Percentiles rank a stretch among this genome's conserved stretches.
phyloP scores from a whole-genome alignment of 108 stramenopile species.

The Fragilariopsis cylindrus region DNA sequence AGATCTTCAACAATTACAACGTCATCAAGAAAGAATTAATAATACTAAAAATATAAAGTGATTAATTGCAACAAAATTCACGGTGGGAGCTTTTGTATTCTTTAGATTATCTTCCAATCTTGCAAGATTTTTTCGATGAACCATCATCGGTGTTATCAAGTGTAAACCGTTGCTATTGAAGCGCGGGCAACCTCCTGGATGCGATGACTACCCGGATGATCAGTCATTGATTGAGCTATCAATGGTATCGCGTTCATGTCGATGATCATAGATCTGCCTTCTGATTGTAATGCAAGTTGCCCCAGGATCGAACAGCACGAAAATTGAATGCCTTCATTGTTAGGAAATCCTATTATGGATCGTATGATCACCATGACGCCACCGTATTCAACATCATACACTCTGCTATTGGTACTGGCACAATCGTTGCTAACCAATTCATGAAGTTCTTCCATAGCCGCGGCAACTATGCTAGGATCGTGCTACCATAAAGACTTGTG shows the following conservation, averaged over 20 bases:
- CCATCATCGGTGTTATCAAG: background rate
- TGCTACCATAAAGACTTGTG: background rate
- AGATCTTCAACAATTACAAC: background rate
- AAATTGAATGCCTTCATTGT: slow-evolving; percentile 1
- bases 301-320: background rate
- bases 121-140: too few relatives aligned
- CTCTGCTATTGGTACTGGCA: background rate
- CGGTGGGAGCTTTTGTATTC: too few relatives aligned
- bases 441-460: background rate
- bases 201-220: background rate
- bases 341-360: background rate
- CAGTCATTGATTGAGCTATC: background rate
- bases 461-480: background rate
- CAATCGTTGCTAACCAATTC: background rate
- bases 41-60: too few relatives aligned
- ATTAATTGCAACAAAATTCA: too few relatives aligned
- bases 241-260: background rate
- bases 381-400: background rate
- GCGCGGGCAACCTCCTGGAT: background rate
- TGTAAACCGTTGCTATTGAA: background rate
- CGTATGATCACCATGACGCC: background rate
- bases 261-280: background rate
- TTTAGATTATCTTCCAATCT: too few relatives aligned
- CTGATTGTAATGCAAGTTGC: background rate
- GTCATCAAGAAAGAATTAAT: background rate